Conservation (phyloP, 2,329 filamentous ascomycete species). For the Penicillium decumbens region DNA sequence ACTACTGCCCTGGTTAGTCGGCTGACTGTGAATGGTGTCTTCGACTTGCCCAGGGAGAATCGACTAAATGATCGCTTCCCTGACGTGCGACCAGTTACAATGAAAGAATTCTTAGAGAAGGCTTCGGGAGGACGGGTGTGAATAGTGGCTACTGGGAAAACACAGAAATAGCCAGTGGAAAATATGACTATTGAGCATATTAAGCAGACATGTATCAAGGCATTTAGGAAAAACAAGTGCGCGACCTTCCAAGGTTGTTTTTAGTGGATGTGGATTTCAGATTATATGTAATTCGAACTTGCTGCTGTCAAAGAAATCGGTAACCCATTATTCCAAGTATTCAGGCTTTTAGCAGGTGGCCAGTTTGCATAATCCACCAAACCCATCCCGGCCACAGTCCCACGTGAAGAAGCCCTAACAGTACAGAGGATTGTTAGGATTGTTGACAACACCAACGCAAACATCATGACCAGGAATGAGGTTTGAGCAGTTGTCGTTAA, state of each 20-base stretch:
- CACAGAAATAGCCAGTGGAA: too few species aligned
- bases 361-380: not conserved
- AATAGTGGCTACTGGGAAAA: too few species aligned
- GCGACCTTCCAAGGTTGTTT: too few species aligned
- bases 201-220: too few species aligned
- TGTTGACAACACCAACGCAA: slow-evolving; percentile 13
- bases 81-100: slow-evolving; percentile 20
- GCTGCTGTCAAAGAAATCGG: not conserved
- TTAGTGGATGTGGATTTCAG: not conserved
- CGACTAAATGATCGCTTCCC: slow-evolving; percentile 23
- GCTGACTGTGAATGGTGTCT: slow-evolving; percentile 27
- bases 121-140: slow-evolving; percentile 9
- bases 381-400: not conserved
- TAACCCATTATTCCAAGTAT: not conserved
- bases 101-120: slow-evolving; percentile 24
- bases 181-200: too few species aligned
- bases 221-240: too few species aligned
- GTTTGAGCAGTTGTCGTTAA: slow-evolving; percentile 22
- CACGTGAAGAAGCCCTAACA: not conserved
- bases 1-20: slow-evolving; percentile 27
- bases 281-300: not conserved
- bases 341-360: not conserved
- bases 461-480: slow-evolving; percentile 21
- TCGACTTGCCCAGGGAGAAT: slow-evolving; percentile 23
- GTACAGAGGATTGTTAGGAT: not conserved